phyloP scores from a whole-genome alignment of 2,329 filamentous ascomycete species.

The Knufia petricola region DNA sequence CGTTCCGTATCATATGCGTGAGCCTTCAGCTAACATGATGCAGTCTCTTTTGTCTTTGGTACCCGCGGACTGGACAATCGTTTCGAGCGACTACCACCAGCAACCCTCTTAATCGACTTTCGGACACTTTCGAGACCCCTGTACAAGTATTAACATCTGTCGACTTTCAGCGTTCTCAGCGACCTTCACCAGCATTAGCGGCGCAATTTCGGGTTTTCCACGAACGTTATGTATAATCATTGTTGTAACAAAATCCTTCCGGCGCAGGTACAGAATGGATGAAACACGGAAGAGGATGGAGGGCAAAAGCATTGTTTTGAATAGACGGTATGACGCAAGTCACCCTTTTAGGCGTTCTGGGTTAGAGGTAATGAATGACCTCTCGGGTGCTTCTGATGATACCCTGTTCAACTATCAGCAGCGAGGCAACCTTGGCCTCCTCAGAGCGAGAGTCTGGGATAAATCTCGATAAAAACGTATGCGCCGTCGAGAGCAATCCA shows the following conservation, averaged over 20 bases:
- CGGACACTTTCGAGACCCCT: constrained; percentile 22
- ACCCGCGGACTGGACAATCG: neutral
- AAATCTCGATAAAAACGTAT: neutral
- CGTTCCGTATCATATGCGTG: neutral
- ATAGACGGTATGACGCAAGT: constrained; percentile 23
- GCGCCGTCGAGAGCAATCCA: neutral
- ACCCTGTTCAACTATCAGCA: constrained; percentile 7
- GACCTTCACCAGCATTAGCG: constrained; percentile 18
- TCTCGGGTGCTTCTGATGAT: constrained; percentile 5
- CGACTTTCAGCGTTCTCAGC: constrained; percentile 20
- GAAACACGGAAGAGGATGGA: constrained; percentile 9
- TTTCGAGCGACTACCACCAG: neutral
- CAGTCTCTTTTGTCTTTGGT: constrained; percentile 8
- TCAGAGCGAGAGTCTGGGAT: neutral
- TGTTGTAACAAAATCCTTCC: constrained; percentile 18
- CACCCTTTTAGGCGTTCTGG: constrained; percentile 15
- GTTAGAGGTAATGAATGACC: constrained; percentile 10
- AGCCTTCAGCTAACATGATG: neutral
- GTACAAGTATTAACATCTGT: constrained; percentile 23
- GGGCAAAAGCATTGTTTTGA: constrained; percentile 8
- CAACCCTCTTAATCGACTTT: constrained; percentile 15
- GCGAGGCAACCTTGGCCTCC: neutral
- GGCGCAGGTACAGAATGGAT: constrained; percentile 15
- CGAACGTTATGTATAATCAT: constrained; percentile 23
- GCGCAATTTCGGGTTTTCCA: constrained; percentile 15